Evolutionary conservation across 2,329 filamentous ascomycete species (phyloP).

Genomic region (Exophiala sp.): DNA sequence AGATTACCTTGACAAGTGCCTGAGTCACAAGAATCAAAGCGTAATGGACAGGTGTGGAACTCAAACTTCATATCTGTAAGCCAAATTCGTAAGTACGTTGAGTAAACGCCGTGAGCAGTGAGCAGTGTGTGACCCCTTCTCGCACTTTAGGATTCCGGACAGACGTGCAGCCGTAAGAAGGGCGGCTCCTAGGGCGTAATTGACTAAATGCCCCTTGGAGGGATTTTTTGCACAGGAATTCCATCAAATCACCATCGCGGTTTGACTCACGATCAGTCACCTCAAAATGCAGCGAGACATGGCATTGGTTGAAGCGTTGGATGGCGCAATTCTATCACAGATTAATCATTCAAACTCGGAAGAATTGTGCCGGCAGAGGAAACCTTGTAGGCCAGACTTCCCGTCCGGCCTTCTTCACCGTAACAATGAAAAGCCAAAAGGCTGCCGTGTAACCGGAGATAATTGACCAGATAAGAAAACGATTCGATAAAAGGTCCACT

Average conservation of each 20-base stretch:
- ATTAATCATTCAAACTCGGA: constrained; percentile 11
- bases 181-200: constrained; percentile 9
- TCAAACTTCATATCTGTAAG: constrained; percentile 8
- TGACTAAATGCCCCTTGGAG: neutral
- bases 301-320: constrained; percentile 9
- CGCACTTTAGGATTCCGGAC: neutral
- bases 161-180: neutral
- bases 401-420: neutral
- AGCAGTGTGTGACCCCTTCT: too few species aligned
- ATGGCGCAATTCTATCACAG: constrained; percentile 5
- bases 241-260: constrained; percentile 12
- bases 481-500: neutral
- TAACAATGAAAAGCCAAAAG: neutral
- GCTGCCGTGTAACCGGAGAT: neutral
- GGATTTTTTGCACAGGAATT: neutral
- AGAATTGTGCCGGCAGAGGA: constrained; percentile 2
- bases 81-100: constrained; percentile 10
- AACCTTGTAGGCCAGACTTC: neutral
- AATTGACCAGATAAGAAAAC: neutral
- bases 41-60: neutral
- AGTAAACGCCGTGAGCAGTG: constrained; percentile 8
- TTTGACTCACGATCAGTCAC: constrained; percentile 19
- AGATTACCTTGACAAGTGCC: constrained; percentile 14
- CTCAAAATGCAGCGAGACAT: neutral
- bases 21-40: constrained; percentile 15